Base-by-base conservation (phyloP, 2,329 filamentous ascomycete species). In the Penicillium sp. region DNA sequence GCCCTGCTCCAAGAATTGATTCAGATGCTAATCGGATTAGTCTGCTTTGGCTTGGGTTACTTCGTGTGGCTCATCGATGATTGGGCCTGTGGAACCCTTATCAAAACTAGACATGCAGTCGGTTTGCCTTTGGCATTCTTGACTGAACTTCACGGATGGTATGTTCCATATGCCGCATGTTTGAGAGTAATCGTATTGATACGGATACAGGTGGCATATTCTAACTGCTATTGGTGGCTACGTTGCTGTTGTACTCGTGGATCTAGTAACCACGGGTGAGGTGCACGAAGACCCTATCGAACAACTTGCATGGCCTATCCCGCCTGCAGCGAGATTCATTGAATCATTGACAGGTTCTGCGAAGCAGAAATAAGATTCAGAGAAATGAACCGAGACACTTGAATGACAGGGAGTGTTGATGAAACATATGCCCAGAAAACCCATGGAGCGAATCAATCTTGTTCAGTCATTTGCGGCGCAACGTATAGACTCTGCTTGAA, bases 111-210 rank as follows among this genome's bases (percentile, higher is more conserved):
- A 58, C 66, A 74, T 15, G 24, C 63, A 0, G 64, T 79, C 40
- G 79, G 79, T 0, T 35, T 78, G 4, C 79, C 79, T 0, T 55
- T 76, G 10, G 79, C 77, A 0, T 81, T 80, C 22, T 47, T 80
- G 0, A 64, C 80, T 2, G 79, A 81, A 61, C 58, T 81, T 4
- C 79, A 81, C 56, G 79, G 79, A 65, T 81, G 79, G 79, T 81
- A 72, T 28, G 74, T 64, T 53, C 7, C 15, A 44, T 15, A 12
- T 33, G 2, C 10, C 15, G 30, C 56, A 13, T 19, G 51, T 35
- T 10, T 3, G 37, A 37, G 8, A 22, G 1, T n/a, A 2, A 10
- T 9, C n/a, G 17, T n/a, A 35, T 35, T 67, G 26, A 63, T 49
- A 1, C 40, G n/a, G 1, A 15, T 22, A 53, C 13, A 80, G 78